A percentile compares a stretch with the other conserved stretches of the same genome.
Conservation (phyloP, 148 eudicot genomes). For the Rhododendron ferrugineum region DNA sequence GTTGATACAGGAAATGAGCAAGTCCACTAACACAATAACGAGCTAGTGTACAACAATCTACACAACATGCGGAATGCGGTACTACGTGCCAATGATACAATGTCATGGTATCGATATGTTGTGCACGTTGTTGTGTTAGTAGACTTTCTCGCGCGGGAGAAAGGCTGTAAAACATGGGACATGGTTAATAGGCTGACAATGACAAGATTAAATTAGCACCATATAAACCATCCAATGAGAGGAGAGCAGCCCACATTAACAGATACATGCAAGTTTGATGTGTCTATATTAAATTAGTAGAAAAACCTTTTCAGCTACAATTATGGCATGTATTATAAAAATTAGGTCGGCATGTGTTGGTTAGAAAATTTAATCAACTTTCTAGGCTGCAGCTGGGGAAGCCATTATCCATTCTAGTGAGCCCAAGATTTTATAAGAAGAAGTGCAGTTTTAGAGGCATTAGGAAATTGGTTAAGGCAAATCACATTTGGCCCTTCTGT, state of each 20-base stretch:
- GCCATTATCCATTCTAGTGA: not conserved
- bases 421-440: not conserved
- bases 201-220: not conserved
- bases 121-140: too few species aligned
- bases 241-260: not conserved
- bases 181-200: not conserved
- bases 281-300: not conserved
- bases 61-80: too few species aligned
- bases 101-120: too few species aligned
- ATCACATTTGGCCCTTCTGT: not conserved
- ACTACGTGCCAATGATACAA: too few species aligned
- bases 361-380: not conserved
- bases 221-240: not conserved
- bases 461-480: not conserved
- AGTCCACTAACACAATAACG: not conserved
- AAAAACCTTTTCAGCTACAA: not conserved
- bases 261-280: not conserved
- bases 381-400: slow-evolving; percentile 2
- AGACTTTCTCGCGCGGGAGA: not conserved
- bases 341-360: not conserved
- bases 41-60: too few species aligned
- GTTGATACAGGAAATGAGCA: not conserved
- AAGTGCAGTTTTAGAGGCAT: not conserved
- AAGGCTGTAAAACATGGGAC: not conserved
- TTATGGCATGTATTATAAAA: not conserved